phyloP scores from a whole-genome alignment of 305 asterid species.

The Ilex paraguariensis region DNA sequence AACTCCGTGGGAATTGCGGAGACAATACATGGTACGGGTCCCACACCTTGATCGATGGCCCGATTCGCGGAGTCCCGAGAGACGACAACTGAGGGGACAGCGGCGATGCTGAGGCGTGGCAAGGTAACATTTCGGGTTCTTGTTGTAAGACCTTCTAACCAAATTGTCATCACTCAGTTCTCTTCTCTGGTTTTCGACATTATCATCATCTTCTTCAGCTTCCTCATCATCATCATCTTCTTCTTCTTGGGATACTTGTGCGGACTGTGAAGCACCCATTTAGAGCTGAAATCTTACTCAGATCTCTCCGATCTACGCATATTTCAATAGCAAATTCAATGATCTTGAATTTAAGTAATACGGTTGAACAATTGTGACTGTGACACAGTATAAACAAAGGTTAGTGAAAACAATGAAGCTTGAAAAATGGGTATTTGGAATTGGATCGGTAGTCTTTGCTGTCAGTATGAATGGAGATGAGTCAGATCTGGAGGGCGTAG shows the following conservation, averaged over 20 bases:
- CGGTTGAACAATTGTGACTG: too few species aligned
- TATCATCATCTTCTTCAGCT: slow-evolving; percentile 30
- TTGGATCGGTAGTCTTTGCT: too few species aligned
- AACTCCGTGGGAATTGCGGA: slow-evolving; percentile 51
- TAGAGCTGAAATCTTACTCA: background rate
- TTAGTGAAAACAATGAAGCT: too few species aligned
- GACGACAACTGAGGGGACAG: slow-evolving; percentile 93
- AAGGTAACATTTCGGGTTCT: slow-evolving; percentile 95
- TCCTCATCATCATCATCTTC: slow-evolving; percentile 18
- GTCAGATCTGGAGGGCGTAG: too few species aligned
- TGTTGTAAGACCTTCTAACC: slow-evolving; percentile 75
- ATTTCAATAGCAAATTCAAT: too few species aligned
- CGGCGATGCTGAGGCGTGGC: slow-evolving; percentile 95
- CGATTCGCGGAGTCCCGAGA: slow-evolving; percentile 71
- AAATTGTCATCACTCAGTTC: slow-evolving; percentile 24
- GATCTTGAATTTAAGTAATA: too few species aligned
- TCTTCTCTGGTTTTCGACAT: slow-evolving; percentile 22
- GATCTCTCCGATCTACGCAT: background rate
- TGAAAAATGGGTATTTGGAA: too few species aligned
- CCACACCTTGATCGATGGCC: slow-evolving; percentile 94
- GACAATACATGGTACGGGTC: slow-evolving; percentile 92
- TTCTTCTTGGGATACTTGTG: slow-evolving; percentile 43
- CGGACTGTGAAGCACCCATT: slow-evolving; percentile 84
- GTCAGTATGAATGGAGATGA: too few species aligned
- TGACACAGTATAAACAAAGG: too few species aligned